Evolutionary conservation across 768 basidiomycete genomes (phyloP).

Genomic region (Arthromyces matolae): DNA sequence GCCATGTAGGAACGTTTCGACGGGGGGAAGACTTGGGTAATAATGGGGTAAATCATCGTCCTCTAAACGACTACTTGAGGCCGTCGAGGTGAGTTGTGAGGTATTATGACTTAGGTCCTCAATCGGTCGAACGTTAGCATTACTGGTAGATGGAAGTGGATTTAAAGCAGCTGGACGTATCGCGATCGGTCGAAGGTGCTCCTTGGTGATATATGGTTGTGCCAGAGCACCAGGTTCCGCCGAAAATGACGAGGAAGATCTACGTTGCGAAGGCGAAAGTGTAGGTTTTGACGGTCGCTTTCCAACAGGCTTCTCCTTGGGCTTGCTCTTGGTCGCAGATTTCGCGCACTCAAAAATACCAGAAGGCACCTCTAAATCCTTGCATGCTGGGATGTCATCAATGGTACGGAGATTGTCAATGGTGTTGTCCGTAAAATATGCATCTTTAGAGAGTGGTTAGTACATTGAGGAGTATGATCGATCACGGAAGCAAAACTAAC

Average conservation of each 20-base stretch:
- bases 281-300: constrained; percentile 19
- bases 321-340: constrained; percentile 46
- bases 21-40: constrained; percentile 8
- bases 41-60: neutral
- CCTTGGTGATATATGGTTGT: constrained; percentile 32
- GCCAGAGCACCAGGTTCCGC: constrained; percentile 37
- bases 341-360: constrained; percentile 69
- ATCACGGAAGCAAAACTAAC: constrained; percentile 48
- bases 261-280: neutral
- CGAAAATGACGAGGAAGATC: constrained; percentile 16
- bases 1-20: constrained; percentile 5
- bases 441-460: constrained; percentile 42
- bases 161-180: neutral
- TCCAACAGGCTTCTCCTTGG: constrained; percentile 45
- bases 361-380: constrained; percentile 60
- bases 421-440: constrained; percentile 77
- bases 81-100: neutral
- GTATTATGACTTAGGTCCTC: neutral
- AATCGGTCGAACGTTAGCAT: neutral
- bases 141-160: neutral
- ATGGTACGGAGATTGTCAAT: constrained; percentile 69
- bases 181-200: neutral
- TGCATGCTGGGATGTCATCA: constrained; percentile 59
- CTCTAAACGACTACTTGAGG: neutral
- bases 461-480: constrained; percentile 6